Base-by-base conservation (phyloP, 306 rosid species). In the Morella rubra region DNA sequence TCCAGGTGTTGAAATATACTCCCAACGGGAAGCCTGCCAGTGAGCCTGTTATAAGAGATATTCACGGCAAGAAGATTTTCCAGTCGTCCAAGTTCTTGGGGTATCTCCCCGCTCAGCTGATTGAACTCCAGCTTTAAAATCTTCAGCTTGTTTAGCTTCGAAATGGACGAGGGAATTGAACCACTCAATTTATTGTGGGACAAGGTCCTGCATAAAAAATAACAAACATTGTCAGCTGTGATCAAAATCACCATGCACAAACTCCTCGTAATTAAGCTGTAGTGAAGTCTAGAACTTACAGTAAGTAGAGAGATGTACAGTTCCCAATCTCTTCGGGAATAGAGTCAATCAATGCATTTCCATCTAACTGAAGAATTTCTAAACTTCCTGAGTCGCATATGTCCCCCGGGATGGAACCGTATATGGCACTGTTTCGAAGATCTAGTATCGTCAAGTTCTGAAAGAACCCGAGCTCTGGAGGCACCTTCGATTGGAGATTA, bases 291-390 rank as follows among this genome's bases (percentile, higher is more conserved):
- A 68, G 80, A 14, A 79, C 93, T 83, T 85, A 95, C 97, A 95
- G 85, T 84, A 92, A 75, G 84, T 80, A 82, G 65, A 95, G 97
- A 73, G 97, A 90, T 19, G 95, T 76, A 40, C 98, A 95, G 72
- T 95, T 95, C 72, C 96, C 98, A 82, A 95, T 89, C 82, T 87
- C 88, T 20, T 78, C 82, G 13, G 98, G 98, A 82, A 92, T 84
- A n/a, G 82, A 2, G 19, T 96, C 97, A 9, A 75, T 65, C 69
- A 95, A 79, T 49, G 86, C 81, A 81, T 95, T 95, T 74, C 93
- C 97, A 87, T 95, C 98, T 5, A 95, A 71, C 41, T 95, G 97
- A 80, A 95, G 96, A 44, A 95, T 85, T 8, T 79, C 87, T 76
- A 95, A 76, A 69, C 92, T 95, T 20, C 87, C 89, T 18, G 98